These are phyloP conservation scores for Phytophthora hybrid DNA, from an alignment of 352 stramenopile genomes.

Conservation along the genomic window DNA sequence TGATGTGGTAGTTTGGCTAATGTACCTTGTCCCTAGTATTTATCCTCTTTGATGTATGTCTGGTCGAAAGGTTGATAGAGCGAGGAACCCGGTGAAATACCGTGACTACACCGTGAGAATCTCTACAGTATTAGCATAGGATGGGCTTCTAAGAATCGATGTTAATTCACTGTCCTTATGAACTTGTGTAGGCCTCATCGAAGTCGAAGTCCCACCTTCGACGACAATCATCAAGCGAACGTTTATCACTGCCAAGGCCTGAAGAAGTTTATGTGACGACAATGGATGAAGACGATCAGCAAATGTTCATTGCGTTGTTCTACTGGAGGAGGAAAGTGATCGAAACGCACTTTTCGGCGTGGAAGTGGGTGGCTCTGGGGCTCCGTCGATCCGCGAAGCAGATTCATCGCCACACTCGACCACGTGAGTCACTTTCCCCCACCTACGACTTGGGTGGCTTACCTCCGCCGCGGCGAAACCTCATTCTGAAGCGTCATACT, in stretches of 20 bases:
- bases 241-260: not conserved
- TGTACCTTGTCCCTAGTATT: not conserved
- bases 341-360: constrained; percentile 49
- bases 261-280: constrained; percentile 34
- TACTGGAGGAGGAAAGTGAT: constrained; percentile 56
- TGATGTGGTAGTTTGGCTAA: not conserved
- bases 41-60: not conserved
- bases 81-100: constrained; percentile 7
- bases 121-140: not conserved
- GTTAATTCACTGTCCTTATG: not conserved
- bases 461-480: constrained; percentile 19
- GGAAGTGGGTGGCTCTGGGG: constrained; percentile 45
- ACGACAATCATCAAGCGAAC: not conserved
- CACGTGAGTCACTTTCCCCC: not conserved
- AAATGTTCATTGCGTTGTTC: constrained; percentile 54
- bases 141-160: not conserved
- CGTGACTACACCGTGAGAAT: constrained; percentile 18
- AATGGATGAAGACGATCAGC: constrained; percentile 50
- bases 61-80: constrained; percentile 3
- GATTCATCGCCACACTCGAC: constrained; percentile 10
- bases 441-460: not conserved
- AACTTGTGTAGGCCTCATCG: not conserved
- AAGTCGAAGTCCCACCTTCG: not conserved
- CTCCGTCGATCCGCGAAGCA: constrained; percentile 32
- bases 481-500: constrained; percentile 34